phyloP scores from a whole-genome alignment of 345 rosid genomes.

The Bretschneidera sinensis region DNA sequence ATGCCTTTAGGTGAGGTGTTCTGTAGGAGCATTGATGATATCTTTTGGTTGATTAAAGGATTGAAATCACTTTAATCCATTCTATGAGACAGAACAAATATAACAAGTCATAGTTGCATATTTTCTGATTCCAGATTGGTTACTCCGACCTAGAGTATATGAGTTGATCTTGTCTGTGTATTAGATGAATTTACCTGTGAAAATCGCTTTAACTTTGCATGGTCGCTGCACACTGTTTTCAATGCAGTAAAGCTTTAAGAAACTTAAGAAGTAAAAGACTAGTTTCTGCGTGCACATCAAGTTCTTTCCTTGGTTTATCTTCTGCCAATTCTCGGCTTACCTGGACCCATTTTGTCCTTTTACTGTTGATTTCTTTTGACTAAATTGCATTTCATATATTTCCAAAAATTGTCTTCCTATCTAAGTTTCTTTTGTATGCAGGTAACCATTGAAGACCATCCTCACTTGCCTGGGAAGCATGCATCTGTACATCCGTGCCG shows the following conservation, averaged over 20 bases:
- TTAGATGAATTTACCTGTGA: neutral
- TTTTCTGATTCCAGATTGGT: no score
- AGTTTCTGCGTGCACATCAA: neutral
- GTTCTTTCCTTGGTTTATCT: neutral
- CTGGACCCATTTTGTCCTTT: neutral
- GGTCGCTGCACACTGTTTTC: neutral
- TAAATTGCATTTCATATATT: no score
- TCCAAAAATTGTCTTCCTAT: neutral
- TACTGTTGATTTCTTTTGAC: no score
- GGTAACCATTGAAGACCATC: constrained; percentile 98
- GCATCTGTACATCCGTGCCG: constrained; percentile 99
- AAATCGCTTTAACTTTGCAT: neutral
- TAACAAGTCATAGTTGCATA: no score
- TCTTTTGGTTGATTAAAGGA: neutral
- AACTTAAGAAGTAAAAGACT: neutral
- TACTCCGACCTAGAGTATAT: no score
- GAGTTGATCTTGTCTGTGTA: neutral
- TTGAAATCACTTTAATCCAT: neutral
- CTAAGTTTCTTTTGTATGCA: constrained; percentile 12
- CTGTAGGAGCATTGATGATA: neutral
- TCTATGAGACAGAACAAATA: no score
- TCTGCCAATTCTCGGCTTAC: neutral
- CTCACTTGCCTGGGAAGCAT: constrained; percentile 96
- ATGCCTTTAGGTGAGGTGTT: neutral
- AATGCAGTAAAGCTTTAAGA: no score